phyloP scores from a whole-genome alignment of 352 stramenopile genomes.

The Pythium utonaiense region DNA sequence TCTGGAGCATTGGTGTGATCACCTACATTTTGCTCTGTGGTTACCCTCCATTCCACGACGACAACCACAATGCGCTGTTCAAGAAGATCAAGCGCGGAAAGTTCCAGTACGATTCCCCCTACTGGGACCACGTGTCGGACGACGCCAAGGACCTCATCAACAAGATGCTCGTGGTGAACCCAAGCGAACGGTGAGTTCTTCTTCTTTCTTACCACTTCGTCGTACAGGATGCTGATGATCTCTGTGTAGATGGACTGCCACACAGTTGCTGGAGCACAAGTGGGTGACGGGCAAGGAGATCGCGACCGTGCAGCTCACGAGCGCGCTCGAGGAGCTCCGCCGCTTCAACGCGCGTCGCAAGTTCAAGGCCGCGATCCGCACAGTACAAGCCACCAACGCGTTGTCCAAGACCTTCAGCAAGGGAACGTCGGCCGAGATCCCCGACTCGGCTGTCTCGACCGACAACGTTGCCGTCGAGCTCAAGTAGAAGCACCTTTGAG shows the following conservation, averaged over 20 bases:
- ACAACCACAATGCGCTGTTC: slow-evolving; percentile 93
- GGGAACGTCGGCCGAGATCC: slow-evolving; percentile 23
- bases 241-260: slow-evolving; percentile 60
- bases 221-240: slow-evolving; percentile 1
- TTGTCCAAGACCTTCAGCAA: slow-evolving; percentile 80
- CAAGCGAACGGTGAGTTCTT: slow-evolving; percentile 63
- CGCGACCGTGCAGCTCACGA: slow-evolving; percentile 88
- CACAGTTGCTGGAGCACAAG: slow-evolving; percentile 83
- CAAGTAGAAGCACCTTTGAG: slow-evolving; percentile 1
- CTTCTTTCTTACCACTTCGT: neutral
- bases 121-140: slow-evolving; percentile 92
- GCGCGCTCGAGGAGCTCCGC: slow-evolving; percentile 88
- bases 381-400: slow-evolving; percentile 67
- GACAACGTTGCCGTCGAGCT: slow-evolving; percentile 29
- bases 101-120: slow-evolving; percentile 95
- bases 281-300: slow-evolving; percentile 89
- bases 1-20: slow-evolving; percentile 91
- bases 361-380: slow-evolving; percentile 92
- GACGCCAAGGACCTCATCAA: slow-evolving; percentile 94
- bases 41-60: slow-evolving; percentile 88
- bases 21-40: slow-evolving; percentile 85
- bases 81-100: slow-evolving; percentile 93
- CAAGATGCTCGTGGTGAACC: slow-evolving; percentile 91
- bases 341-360: slow-evolving; percentile 94
- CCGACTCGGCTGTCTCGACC: slow-evolving; percentile 13